phyloP scores from a whole-genome alignment of 2,329 filamentous ascomycete species.

The Talaromyces sp. region DNA sequence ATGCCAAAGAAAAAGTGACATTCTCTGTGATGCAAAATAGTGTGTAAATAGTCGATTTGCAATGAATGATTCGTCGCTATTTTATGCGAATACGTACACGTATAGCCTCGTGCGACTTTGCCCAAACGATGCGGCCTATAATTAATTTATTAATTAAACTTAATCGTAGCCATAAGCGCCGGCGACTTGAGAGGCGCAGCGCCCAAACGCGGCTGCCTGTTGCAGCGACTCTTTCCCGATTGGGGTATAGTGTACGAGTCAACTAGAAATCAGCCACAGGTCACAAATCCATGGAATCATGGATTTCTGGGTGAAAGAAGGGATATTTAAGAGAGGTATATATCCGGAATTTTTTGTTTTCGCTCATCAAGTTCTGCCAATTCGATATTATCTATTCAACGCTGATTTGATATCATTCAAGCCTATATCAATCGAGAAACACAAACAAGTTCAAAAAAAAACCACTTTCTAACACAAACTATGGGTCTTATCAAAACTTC shows the following conservation, averaged over 20 bases:
- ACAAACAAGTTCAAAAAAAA: no score
- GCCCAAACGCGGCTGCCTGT: neutral
- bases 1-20: neutral
- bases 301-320: neutral
- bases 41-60: neutral
- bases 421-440: neutral
- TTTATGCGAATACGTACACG: neutral
- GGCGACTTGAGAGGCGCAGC: neutral
- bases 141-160: no score
- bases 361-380: neutral
- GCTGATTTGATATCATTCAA: neutral
- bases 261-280: neutral
- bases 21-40: neutral
- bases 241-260: slow-evolving; percentile 5
- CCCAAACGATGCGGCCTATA: neutral
- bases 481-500: slow-evolving; percentile 8
- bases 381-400: neutral
- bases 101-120: neutral
- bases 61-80: neutral
- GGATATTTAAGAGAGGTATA: neutral
- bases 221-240: neutral
- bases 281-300: neutral
- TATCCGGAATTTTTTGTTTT: neutral
- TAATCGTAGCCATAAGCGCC: neutral
- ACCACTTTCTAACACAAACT: neutral